A percentile compares a stretch with the other conserved stretches of the same genome.
Conservation (phyloP, 2,329 filamentous ascomycete species). For the Acrodontium crateriforme region DNA sequence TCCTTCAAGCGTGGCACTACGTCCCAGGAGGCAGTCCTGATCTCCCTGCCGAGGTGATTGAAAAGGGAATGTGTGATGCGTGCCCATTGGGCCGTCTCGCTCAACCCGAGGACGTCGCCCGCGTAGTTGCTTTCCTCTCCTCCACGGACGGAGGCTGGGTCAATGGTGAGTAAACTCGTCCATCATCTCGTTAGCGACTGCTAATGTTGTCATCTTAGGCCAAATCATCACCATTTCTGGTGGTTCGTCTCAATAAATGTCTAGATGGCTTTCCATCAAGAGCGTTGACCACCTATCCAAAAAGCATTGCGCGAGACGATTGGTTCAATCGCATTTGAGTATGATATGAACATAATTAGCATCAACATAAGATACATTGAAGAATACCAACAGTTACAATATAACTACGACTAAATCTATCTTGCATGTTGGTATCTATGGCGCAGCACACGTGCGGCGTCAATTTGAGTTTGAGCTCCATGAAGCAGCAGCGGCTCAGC, state of each 20-base stretch:
- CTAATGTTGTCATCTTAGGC: slow-evolving; percentile 11
- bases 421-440: too few relatives aligned
- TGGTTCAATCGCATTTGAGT: too few relatives aligned
- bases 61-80: slow-evolving; percentile 35
- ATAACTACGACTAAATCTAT: too few relatives aligned
- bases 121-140: slow-evolving; percentile 26
- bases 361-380: too few relatives aligned
- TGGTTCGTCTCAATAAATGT: slow-evolving; percentile 24
- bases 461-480: too few relatives aligned
- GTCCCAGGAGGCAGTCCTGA: slow-evolving; percentile 37
- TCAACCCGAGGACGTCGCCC: slow-evolving; percentile 30
- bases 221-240: slow-evolving; percentile 31
- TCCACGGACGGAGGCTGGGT: slow-evolving; percentile 27
- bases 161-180: slow-evolving; percentile 18
- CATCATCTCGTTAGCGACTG: neutral
- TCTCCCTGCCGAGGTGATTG: slow-evolving; percentile 36
- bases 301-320: too few relatives aligned
- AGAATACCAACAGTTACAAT: too few relatives aligned
- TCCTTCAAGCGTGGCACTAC: slow-evolving; percentile 31
- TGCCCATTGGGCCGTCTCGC: slow-evolving; percentile 37
- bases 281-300: too few relatives aligned
- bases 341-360: too few relatives aligned
- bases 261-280: neutral
- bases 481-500: too few relatives aligned
- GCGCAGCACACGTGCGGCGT: too few relatives aligned